A percentile compares a stretch with the other conserved stretches of the same genome.
phyloP scores from a whole-genome alignment of 139 green algal genomes.

The Nannochloris sp. region DNA sequence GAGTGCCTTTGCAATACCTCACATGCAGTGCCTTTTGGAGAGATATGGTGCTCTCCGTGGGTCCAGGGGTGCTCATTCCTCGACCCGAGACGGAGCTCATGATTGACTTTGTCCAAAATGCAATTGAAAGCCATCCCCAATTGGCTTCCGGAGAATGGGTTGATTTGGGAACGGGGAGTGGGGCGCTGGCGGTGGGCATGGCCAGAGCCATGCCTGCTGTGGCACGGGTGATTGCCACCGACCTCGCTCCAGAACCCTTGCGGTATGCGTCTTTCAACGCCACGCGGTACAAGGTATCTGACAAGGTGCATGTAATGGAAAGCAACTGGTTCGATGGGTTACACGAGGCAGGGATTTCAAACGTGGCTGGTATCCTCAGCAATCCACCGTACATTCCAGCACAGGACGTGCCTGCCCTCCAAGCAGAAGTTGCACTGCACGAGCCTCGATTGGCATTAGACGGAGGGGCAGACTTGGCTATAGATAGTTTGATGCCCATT shows the following conservation, averaged over 20 bases:
- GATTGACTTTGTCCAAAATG: slow-evolving; percentile 54
- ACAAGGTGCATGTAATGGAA: slow-evolving; percentile 27
- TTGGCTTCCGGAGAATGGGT: slow-evolving; percentile 51
- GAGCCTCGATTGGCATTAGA: slow-evolving; percentile 76
- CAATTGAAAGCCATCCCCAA: slow-evolving; percentile 11
- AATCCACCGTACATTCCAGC: slow-evolving; percentile 90
- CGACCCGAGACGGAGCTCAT: slow-evolving; percentile 86
- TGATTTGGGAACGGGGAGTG: slow-evolving; percentile 87
- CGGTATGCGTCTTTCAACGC: slow-evolving; percentile 53
- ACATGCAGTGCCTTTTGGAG: slow-evolving; percentile 71
- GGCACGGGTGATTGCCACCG: slow-evolving; percentile 50
- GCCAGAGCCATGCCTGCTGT: slow-evolving; percentile 38
- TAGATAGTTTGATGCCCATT: slow-evolving; percentile 48
- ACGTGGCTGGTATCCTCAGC: slow-evolving; percentile 72
- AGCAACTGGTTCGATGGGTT: slow-evolving; percentile 72
- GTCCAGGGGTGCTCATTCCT: slow-evolving; percentile 79
- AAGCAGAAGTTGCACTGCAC: slow-evolving; percentile 45
- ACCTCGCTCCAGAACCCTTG: slow-evolving; percentile 41
- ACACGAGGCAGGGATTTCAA: slow-evolving; percentile 8
- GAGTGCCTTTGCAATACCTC: slow-evolving; percentile 87
- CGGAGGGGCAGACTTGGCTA: slow-evolving; percentile 56
- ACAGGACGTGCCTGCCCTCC: slow-evolving; percentile 48
- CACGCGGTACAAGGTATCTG: slow-evolving; percentile 9
- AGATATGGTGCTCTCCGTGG: slow-evolving; percentile 45
- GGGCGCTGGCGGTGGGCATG: slow-evolving; percentile 70